Conservation (phyloP, 257 asterid species). For the Solanum ahanhuiri region DNA sequence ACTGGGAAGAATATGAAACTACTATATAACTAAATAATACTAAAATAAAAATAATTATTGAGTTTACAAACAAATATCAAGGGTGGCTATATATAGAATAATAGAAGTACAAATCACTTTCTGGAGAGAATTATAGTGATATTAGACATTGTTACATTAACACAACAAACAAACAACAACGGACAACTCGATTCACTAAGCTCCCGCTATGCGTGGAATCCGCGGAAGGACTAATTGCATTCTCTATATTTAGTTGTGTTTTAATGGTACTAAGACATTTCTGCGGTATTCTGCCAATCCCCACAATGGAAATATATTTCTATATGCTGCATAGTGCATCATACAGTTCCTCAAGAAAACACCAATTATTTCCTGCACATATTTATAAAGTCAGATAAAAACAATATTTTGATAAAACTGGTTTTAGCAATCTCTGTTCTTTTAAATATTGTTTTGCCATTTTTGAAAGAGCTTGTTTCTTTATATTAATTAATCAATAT, state of each 20-base stretch:
- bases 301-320: constrained; percentile 64
- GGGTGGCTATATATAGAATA: not conserved
- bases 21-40: not conserved
- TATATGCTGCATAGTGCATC: constrained; percentile 14
- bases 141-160: not conserved
- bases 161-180: not conserved
- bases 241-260: not conserved
- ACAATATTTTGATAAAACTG: not conserved
- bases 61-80: not conserved
- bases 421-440: not conserved
- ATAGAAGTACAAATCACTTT: not conserved
- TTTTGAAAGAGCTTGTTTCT: not conserved
- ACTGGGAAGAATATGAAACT: not conserved
- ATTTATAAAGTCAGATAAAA: not conserved
- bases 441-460: not conserved
- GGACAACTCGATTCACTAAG: not conserved
- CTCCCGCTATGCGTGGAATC: not conserved
- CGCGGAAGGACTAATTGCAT: not conserved
- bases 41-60: no score
- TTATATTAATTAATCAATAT: no score
- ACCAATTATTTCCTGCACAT: constrained; percentile 58
- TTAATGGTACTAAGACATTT: constrained; percentile 3
- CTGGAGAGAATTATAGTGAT: not conserved
- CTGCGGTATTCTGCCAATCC: constrained; percentile 71
- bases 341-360: constrained; percentile 45